These are phyloP conservation scores for Lodderomyces orthopsilosis DNA, from an alignment of 1,139 yeast genomes.

Conservation along the genomic window DNA sequence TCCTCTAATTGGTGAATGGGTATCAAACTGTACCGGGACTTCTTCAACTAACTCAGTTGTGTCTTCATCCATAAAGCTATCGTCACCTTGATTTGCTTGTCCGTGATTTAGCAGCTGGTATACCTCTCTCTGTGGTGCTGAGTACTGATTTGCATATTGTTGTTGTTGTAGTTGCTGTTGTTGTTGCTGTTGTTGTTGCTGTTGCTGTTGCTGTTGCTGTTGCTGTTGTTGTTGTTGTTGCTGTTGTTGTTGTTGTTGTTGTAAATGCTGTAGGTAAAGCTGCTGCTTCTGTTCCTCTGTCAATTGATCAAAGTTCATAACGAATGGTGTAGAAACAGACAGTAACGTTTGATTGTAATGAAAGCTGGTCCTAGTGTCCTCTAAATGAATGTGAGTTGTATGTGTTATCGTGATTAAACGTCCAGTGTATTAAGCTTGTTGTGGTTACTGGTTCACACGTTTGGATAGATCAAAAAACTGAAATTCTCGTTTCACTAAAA, in stretches of 20 bases:
- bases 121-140: slow-evolving; percentile 11
- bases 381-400: too few relatives aligned
- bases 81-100: slow-evolving; percentile 18
- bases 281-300: slow-evolving; percentile 37
- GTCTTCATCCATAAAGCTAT: slow-evolving; percentile 45
- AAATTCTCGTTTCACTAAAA: slow-evolving; percentile 2
- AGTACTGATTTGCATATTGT: slow-evolving; percentile 11
- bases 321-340: not conserved
- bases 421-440: not conserved
- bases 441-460: not conserved
- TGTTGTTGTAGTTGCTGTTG: slow-evolving; percentile 14
- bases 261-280: slow-evolving; percentile 24
- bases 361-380: too few relatives aligned
- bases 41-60: slow-evolving; percentile 21
- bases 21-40: slow-evolving; percentile 15
- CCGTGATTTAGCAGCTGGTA: slow-evolving; percentile 6
- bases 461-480: not conserved
- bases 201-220: slow-evolving; percentile 14
- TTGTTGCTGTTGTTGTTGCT: slow-evolving; percentile 12
- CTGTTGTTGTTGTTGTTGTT: slow-evolving; percentile 18
- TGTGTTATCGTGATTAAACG: not conserved
- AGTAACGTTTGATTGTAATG: not conserved
- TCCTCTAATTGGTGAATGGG: slow-evolving; percentile 19
- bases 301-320: slow-evolving; percentile 32
- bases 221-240: slow-evolving; percentile 14